A percentile compares a stretch with the other conserved stretches of the same genome.
Evolutionary conservation across 192 early-diverging fungal genomes (phyloP).

Genomic region (Entomortierella parvispora): DNA sequence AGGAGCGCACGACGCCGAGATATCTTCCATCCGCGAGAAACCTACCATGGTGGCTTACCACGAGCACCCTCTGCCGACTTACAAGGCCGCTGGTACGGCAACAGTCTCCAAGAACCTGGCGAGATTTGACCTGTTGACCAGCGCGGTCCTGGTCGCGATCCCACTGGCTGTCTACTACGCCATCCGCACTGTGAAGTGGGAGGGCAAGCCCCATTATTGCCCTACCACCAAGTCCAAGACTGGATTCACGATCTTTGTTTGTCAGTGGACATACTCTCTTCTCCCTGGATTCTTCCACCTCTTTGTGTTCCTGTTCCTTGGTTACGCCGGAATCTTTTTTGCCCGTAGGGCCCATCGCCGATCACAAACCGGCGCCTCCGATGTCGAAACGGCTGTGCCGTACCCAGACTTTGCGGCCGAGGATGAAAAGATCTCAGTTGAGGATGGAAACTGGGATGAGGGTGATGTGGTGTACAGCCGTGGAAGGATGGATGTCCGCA

Average conservation of each 20-base stretch:
- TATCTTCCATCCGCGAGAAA: background rate
- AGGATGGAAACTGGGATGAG: slow-evolving; percentile 49
- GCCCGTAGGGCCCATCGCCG: slow-evolving; percentile 26
- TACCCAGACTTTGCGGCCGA: slow-evolving; percentile 11
- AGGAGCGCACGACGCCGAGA: background rate
- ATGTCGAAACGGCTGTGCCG: slow-evolving; percentile 14
- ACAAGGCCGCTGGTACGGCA: slow-evolving; percentile 19
- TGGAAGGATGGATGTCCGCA: slow-evolving; percentile 36
- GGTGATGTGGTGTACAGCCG: slow-evolving; percentile 43
- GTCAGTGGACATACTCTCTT: slow-evolving; percentile 32
- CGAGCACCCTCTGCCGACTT: slow-evolving; percentile 27
- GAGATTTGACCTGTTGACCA: slow-evolving; percentile 19
- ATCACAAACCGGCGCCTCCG: background rate
- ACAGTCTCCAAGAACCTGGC: slow-evolving; percentile 25
- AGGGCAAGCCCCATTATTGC: slow-evolving; percentile 26
- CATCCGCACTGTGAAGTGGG: slow-evolving; percentile 22
- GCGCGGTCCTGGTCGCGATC: slow-evolving; percentile 17
- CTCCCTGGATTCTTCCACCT: slow-evolving; percentile 30
- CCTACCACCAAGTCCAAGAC: slow-evolving; percentile 19
- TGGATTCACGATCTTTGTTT: slow-evolving; percentile 42
- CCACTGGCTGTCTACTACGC: slow-evolving; percentile 33
- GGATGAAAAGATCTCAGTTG: slow-evolving; percentile 11
- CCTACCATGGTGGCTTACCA: slow-evolving; percentile 10
- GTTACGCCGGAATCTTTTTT: slow-evolving; percentile 19
- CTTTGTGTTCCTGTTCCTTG: slow-evolving; percentile 27